Percentiles rank a stretch among this genome's conserved stretches.
Evolutionary conservation across 2,329 filamentous ascomycete genomes (phyloP).

Genomic region (Aspergillus sp.): DNA sequence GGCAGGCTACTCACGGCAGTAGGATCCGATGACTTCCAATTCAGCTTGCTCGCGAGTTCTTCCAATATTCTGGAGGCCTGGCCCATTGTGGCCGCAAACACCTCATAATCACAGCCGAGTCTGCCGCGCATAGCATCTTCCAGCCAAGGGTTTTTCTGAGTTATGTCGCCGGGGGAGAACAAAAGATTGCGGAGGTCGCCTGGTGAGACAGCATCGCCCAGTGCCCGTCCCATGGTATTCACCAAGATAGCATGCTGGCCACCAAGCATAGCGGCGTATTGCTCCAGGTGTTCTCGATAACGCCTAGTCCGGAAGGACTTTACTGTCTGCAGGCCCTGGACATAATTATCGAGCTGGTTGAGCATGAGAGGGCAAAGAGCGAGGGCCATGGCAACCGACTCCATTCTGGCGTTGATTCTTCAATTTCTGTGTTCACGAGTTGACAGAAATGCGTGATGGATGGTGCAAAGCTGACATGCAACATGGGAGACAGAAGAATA

Average conservation of each 20-base stretch:
- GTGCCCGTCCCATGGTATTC: slow-evolving; percentile 4
- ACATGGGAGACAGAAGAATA: no score
- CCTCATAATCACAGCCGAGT: slow-evolving; percentile 5
- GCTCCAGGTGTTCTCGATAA: slow-evolving; percentile 8
- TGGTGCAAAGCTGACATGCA: no score
- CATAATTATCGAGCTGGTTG: slow-evolving; percentile 14
- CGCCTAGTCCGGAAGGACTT: slow-evolving; percentile 5
- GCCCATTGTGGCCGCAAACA: slow-evolving; percentile 3
- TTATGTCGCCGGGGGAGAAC: not conserved
- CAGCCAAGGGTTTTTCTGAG: slow-evolving; percentile 2
- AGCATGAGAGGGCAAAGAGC: slow-evolving; percentile 16
- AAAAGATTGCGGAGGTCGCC: slow-evolving; percentile 6
- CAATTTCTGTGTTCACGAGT: no score
- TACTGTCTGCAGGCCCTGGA: slow-evolving; percentile 10
- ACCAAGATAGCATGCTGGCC: slow-evolving; percentile 6
- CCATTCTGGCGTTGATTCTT: slow-evolving; percentile 5
- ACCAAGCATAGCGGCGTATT: slow-evolving; percentile 3
- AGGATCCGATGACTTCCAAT: not conserved
- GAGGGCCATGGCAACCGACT: slow-evolving; percentile 10
- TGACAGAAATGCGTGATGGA: no score
- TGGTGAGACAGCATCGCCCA: slow-evolving; percentile 5
- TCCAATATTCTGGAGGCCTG: slow-evolving; percentile 1
- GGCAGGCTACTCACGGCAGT: not conserved
- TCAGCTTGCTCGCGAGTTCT: slow-evolving; percentile 4
- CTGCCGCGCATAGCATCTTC: slow-evolving; percentile 1